Evolutionary conservation across 2,329 filamentous ascomycete genomes (phyloP).

Genomic region (Macrophomina phaseolina): DNA sequence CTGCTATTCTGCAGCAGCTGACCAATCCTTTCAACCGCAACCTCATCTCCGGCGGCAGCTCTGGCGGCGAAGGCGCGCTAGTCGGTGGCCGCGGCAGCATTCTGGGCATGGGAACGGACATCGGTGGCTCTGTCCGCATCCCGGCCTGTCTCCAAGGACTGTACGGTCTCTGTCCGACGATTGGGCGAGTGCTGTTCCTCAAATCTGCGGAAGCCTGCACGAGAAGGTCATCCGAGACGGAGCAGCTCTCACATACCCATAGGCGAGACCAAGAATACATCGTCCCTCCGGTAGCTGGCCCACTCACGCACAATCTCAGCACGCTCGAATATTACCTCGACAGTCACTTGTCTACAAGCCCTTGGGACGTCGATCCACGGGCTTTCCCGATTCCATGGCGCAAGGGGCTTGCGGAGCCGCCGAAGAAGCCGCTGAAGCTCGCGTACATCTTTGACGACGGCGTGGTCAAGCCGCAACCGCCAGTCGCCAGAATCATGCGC

Average conservation of each 20-base stretch:
- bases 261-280: constrained; percentile 62
- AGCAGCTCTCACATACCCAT: constrained; percentile 32
- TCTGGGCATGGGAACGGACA: constrained; percentile 53
- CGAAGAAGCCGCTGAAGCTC: constrained; percentile 41
- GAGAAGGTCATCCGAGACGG: constrained; percentile 50
- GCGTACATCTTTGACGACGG: constrained; percentile 59
- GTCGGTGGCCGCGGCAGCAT: constrained; percentile 58
- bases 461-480: constrained; percentile 58
- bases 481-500: constrained; percentile 53
- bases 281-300: constrained; percentile 52
- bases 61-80: constrained; percentile 63
- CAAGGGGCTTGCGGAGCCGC: constrained; percentile 43
- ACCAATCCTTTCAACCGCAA: constrained; percentile 59
- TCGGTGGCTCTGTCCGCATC: constrained; percentile 28
- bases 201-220: constrained; percentile 47
- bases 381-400: constrained; percentile 70
- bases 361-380: constrained; percentile 70
- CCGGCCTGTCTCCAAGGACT: constrained; percentile 25
- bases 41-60: constrained; percentile 59
- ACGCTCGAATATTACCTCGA: constrained; percentile 62
- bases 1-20: constrained; percentile 63
- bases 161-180: constrained; percentile 40
- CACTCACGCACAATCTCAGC: constrained; percentile 58
- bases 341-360: constrained; percentile 63
- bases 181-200: constrained; percentile 44